Evolutionary conservation across 2,329 filamentous ascomycete species (phyloP).

Genomic region (Incumbomyces delicatus): DNA sequence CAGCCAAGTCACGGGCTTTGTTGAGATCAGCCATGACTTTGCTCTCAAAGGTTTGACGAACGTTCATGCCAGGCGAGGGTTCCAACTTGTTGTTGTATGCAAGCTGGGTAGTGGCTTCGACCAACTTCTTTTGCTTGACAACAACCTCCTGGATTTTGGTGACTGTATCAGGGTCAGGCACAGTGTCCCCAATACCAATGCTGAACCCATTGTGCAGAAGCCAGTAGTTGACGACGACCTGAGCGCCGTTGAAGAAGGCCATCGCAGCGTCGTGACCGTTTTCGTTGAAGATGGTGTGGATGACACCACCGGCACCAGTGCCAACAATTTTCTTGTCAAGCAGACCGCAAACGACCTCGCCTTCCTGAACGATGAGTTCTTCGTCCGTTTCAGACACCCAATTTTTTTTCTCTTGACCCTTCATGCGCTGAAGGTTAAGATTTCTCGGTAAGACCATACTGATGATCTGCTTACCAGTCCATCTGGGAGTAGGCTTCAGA

Average conservation of each 20-base stretch:
- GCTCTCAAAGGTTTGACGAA: slow-evolving; percentile 95
- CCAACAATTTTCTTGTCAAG: slow-evolving; percentile 91
- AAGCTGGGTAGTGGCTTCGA: slow-evolving; percentile 61
- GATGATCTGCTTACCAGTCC: slow-evolving; percentile 97
- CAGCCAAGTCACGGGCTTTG: slow-evolving; percentile 90
- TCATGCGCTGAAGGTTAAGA: slow-evolving; percentile 63
- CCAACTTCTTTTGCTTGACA: slow-evolving; percentile 68
- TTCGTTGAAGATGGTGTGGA: slow-evolving; percentile 95
- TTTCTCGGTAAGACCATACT: slow-evolving; percentile 84
- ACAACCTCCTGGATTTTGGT: slow-evolving; percentile 75
- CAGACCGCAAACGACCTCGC: slow-evolving; percentile 81
- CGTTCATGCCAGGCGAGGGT: slow-evolving; percentile 93
- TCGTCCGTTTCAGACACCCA: slow-evolving; percentile 60
- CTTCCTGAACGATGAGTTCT: slow-evolving; percentile 72
- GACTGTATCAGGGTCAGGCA: slow-evolving; percentile 79
- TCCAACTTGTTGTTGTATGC: slow-evolving; percentile 85
- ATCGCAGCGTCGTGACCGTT: slow-evolving; percentile 77
- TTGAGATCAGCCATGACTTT: slow-evolving; percentile 92
- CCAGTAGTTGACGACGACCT: slow-evolving; percentile 95
- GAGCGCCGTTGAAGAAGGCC: slow-evolving; percentile 89
- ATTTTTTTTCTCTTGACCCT: slow-evolving; percentile 48
- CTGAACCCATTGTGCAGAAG: slow-evolving; percentile 92
- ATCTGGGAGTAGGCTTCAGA: slow-evolving; percentile 78
- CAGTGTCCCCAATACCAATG: slow-evolving; percentile 96
- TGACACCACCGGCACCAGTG: slow-evolving; percentile 78